phyloP scores from a whole-genome alignment of 2,329 filamentous ascomycete genomes.

The Blastomyces gilchristii region DNA sequence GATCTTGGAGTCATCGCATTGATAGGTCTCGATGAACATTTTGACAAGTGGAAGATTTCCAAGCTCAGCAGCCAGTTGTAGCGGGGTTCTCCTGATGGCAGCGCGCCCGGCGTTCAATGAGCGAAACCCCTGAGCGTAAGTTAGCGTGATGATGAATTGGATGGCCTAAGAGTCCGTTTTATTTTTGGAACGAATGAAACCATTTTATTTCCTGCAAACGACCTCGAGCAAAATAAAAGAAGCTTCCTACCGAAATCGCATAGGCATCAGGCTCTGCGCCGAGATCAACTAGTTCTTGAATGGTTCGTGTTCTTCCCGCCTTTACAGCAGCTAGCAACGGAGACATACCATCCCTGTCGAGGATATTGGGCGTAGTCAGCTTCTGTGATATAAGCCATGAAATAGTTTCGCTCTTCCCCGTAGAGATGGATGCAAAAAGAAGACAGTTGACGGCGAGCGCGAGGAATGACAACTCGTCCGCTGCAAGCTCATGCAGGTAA shows the following conservation, averaged over 20 bases:
- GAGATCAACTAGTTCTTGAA: constrained; percentile 4
- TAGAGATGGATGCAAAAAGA: neutral
- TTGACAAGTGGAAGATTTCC: constrained; percentile 7
- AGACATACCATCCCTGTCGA: constrained; percentile 1
- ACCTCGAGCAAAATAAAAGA: neutral
- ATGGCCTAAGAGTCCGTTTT: neutral
- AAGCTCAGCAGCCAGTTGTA: constrained; percentile 3
- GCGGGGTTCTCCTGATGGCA: constrained; percentile 3
- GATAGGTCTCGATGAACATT: constrained; percentile 5
- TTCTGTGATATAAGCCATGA: constrained; percentile 4
- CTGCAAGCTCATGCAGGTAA: neutral
- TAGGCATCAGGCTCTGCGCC: constrained; percentile 2
- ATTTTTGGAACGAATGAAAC: neutral
- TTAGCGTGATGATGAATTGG: neutral
- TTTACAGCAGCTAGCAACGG: constrained; percentile 7
- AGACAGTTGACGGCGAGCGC: neutral
- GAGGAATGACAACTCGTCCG: constrained; percentile 1
- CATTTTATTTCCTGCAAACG: neutral
- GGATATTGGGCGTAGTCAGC: neutral
- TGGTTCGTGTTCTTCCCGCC: neutral
- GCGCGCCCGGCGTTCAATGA: neutral
- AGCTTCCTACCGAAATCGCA: neutral
- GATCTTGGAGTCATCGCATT: constrained; percentile 7
- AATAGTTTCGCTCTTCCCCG: neutral
- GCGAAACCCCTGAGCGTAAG: neutral